A percentile compares a stretch with the other conserved stretches of the same genome.
Conservation (phyloP, 257 asterid species). For the Solanum peruvianum region DNA sequence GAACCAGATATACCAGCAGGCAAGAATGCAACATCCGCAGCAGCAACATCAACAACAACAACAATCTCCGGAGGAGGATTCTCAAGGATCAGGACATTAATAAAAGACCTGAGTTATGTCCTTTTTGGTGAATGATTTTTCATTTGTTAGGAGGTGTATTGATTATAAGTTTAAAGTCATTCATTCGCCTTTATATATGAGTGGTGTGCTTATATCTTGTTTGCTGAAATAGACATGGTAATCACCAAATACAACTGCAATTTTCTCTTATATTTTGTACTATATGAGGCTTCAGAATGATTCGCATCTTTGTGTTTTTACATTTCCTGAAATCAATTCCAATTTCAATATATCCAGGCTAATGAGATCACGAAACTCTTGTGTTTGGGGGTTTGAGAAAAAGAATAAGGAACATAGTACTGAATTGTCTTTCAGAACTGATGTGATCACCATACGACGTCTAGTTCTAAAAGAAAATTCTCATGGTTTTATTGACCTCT, state of each 20-base stretch:
- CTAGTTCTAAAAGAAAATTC: background rate
- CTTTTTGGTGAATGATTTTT: background rate
- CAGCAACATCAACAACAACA: conserved; percentile 13
- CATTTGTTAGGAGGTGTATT: background rate
- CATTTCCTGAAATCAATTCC: background rate
- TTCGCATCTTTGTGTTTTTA: background rate
- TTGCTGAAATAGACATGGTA: background rate
- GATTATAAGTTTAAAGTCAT: background rate
- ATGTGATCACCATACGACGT: background rate
- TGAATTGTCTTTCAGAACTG: background rate
- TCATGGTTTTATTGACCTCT: background rate
- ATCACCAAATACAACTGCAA: background rate
- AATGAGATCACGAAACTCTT: background rate
- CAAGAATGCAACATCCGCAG: conserved; percentile 17
- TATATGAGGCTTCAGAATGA: background rate
- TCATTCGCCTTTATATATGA: background rate
- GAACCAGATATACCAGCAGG: conserved; percentile 57
- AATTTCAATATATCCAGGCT: background rate
- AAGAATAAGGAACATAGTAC: background rate
- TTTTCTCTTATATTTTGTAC: background rate
- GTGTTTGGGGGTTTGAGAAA: background rate
- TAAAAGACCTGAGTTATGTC: background rate
- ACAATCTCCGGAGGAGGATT: conserved; percentile 31
- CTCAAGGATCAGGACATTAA: conserved; percentile 51
- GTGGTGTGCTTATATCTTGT: background rate